Base-by-base conservation (phyloP, 2,329 filamentous ascomycete genomes). In the Fusarium chaquense region DNA sequence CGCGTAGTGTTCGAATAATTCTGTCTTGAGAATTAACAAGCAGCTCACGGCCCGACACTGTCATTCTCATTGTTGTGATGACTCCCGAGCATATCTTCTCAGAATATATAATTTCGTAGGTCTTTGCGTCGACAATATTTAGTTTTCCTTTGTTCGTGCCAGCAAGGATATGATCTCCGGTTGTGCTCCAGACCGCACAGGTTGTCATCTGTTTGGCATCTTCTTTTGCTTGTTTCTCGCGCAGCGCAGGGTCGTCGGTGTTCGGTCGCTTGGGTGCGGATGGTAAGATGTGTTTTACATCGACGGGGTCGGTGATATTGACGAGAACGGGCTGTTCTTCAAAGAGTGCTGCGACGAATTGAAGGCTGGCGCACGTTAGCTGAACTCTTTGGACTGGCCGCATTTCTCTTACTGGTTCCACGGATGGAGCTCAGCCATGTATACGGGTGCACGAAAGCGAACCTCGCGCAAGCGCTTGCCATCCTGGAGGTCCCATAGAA, bases 161-260 rank as follows among this genome's bases (percentile, higher is more conserved):
- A 1, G 94, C 90, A 35, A 99, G 87, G 65, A 99, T 93, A 79
- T 98, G 93, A 46, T 94, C 90, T 51, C 96, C 96, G 0, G 90
- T 87, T 1, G 90, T 87, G 0, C 93, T 95, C 83, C 97, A 99
- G 35, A 97, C 90, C 2, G 94, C 93, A 26, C 94, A 94, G 6
- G 95, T 98, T 1, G 96, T 98, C 78, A 94, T 93, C 79, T 98
- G 93, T 77, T 97, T 98, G 15, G 93, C 93, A 76, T 98, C 95
- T 76, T 97, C 93, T 49, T 93, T 94, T 1, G 91, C 90, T 77
- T 95, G 92, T 78, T 97, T 98, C 75, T 97, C 93, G 62, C 89
- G 90, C 26, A 86, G 80, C 10, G 89, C 85, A 49, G 90, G 87
- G 72, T 96, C 93, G 65, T 93, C 91, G 58, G 87, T 83, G 58